These are phyloP conservation scores for Leucocoprinus birnbaumii DNA, from an alignment of 768 basidiomycete species.

Conservation along the genomic window DNA sequence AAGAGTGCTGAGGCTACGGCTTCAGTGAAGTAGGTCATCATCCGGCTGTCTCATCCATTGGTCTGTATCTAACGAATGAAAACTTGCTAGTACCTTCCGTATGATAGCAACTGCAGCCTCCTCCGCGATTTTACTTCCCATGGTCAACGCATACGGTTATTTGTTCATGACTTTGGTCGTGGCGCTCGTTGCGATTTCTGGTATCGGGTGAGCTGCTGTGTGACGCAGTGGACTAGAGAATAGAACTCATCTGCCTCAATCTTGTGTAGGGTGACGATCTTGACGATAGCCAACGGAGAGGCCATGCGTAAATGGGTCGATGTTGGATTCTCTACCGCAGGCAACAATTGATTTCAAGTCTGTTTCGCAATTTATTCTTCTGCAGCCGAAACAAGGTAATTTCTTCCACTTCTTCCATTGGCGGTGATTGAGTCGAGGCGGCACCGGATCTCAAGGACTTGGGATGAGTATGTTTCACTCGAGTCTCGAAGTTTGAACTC, in stretches of 20 bases:
- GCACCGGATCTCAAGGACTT: no score
- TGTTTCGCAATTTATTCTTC: no score
- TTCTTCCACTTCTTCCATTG: no score
- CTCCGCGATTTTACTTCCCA: slow-evolving; percentile 3
- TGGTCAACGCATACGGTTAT: slow-evolving; percentile 10
- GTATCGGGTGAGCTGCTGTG: slow-evolving; percentile 3
- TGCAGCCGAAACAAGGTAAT: no score
- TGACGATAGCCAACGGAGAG: slow-evolving; percentile 10
- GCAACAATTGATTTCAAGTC: slow-evolving; percentile 3
- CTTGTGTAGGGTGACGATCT: neutral
- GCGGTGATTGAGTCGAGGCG: no score
- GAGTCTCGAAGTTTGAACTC: no score
- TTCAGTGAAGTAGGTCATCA: slow-evolving; percentile 41
- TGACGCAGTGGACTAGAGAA: no score
- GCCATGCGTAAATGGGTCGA: slow-evolving; percentile 3
- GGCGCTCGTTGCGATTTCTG: neutral
- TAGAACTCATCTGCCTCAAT: no score
- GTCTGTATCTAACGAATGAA: neutral
- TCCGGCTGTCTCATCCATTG: neutral
- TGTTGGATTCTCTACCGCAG: slow-evolving; percentile 4
- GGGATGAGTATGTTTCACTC: no score
- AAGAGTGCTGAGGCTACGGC: slow-evolving; percentile 64
- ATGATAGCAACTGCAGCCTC: neutral
- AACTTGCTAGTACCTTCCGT: slow-evolving; percentile 5
- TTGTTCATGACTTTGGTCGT: slow-evolving; percentile 3